These are phyloP conservation scores for maize (Zea mays) DNA, from an alignment of 176 grass and related monocot species.

Conservation along the genomic window DNA sequence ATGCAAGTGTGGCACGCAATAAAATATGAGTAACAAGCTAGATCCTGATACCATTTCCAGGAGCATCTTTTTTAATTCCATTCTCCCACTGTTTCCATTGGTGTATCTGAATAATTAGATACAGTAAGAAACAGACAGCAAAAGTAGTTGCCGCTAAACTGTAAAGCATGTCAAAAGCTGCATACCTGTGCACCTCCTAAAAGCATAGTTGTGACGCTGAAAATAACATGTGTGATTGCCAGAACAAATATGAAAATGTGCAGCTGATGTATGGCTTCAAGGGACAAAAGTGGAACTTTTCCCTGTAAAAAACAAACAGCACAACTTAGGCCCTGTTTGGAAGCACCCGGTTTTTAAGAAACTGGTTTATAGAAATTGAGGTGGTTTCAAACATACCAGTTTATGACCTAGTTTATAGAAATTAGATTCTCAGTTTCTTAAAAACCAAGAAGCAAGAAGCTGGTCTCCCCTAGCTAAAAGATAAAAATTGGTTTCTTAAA, in stretches of 20 bases:
- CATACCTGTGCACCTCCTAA: slow-evolving; percentile 78
- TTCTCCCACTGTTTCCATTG: slow-evolving; percentile 88
- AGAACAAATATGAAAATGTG: slow-evolving; percentile 96
- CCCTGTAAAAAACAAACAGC: slow-evolving; percentile 50
- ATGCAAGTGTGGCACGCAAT: slow-evolving; percentile 11
- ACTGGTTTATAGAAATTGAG: too few relatives aligned
- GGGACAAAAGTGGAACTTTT: slow-evolving; percentile 70
- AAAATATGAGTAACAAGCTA: slow-evolving; percentile 29
- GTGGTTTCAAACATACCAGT: too few relatives aligned
- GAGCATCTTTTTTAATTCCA: slow-evolving; percentile 61
- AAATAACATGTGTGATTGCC: slow-evolving; percentile 78
- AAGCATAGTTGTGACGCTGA: slow-evolving; percentile 82
- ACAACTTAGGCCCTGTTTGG: background rate
- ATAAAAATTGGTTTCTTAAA: too few relatives aligned
- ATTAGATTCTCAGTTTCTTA: too few relatives aligned
- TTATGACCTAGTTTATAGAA: too few relatives aligned
- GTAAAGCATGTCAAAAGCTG: background rate
- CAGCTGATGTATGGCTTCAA: slow-evolving; percentile 87
- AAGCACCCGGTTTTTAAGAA: too few relatives aligned
- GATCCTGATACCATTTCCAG: slow-evolving; percentile 53
- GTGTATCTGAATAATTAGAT: slow-evolving; percentile 60
- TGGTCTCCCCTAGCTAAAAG: too few relatives aligned
- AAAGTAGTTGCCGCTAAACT: background rate
- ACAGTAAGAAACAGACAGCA: background rate
- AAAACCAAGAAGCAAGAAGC: too few relatives aligned